Percentiles rank a stretch among this genome's conserved stretches.
Conservation (phyloP, 106 monocot genomes). For the Cymbidium sinense region DNA sequence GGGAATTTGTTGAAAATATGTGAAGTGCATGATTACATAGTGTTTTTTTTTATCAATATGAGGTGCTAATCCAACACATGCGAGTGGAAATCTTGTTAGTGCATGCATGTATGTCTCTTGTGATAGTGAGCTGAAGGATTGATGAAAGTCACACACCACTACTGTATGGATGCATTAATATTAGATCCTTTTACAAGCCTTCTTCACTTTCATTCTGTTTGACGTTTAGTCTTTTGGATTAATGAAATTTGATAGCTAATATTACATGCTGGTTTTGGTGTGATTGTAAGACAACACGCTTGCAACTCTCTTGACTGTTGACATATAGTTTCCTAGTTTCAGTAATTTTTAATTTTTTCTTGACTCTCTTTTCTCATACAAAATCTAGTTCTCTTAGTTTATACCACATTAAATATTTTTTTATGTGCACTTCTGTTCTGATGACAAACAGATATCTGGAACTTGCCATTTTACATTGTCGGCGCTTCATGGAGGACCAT, state of each 20-base stretch:
- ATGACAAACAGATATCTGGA: constrained; percentile 31
- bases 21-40: neutral
- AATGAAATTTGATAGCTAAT: neutral
- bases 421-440: neutral
- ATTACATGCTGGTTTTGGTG: neutral
- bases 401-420: neutral
- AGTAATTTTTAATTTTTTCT: neutral
- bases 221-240: no score
- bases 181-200: neutral
- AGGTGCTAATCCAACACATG: neutral
- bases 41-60: neutral
- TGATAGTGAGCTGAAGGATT: neutral
- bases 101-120: neutral
- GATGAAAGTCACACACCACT: neutral
- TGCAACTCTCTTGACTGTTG: neutral
- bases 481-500: constrained; percentile 31
- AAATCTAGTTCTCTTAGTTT: neutral
- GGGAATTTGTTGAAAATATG: neutral
- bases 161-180: neutral
- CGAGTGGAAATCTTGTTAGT: neutral
- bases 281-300: neutral
- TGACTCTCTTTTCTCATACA: neutral
- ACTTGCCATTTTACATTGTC: constrained; percentile 39
- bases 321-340: neutral
- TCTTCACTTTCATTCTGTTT: neutral